Conservation (phyloP, 192 early-diverging fungal genomes). For the Backusella liffmaniae region DNA sequence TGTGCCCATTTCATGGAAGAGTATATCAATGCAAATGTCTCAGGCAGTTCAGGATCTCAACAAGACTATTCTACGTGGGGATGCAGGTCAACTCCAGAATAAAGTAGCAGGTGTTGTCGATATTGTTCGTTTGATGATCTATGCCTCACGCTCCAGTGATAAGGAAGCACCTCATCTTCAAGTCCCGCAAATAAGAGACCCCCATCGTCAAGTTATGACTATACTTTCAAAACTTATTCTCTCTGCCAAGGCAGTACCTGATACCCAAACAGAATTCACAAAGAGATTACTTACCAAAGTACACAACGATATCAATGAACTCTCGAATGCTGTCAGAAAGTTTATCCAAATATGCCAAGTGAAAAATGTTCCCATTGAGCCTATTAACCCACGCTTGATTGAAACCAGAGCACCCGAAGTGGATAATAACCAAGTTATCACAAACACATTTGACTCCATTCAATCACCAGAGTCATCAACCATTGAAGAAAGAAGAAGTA, state of each 20-base stretch:
- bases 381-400: slow-evolving; percentile 38
- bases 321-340: slow-evolving; percentile 69
- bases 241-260: slow-evolving; percentile 81
- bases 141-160: slow-evolving; percentile 69
- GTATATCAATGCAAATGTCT: slow-evolving; percentile 19
- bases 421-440: not conserved
- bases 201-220: slow-evolving; percentile 79
- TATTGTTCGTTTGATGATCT: slow-evolving; percentile 84
- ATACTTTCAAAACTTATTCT: slow-evolving; percentile 83
- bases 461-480: not conserved
- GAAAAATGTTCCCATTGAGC: slow-evolving; percentile 36
- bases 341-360: slow-evolving; percentile 60
- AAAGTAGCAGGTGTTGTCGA: slow-evolving; percentile 56
- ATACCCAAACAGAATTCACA: slow-evolving; percentile 12
- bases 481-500: not conserved
- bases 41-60: slow-evolving; percentile 22
- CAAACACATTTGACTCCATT: not conserved
- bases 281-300: slow-evolving; percentile 61
- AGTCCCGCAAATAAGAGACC: slow-evolving; percentile 59
- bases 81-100: not conserved
- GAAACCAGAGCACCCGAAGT: not conserved
- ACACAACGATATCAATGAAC: slow-evolving; percentile 71
- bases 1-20: slow-evolving; percentile 17
- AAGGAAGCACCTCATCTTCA: slow-evolving; percentile 70
- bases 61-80: slow-evolving; percentile 5